phyloP scores from a whole-genome alignment of 1,284 basidiomycete genomes.

The Macrocystidia cucumis region DNA sequence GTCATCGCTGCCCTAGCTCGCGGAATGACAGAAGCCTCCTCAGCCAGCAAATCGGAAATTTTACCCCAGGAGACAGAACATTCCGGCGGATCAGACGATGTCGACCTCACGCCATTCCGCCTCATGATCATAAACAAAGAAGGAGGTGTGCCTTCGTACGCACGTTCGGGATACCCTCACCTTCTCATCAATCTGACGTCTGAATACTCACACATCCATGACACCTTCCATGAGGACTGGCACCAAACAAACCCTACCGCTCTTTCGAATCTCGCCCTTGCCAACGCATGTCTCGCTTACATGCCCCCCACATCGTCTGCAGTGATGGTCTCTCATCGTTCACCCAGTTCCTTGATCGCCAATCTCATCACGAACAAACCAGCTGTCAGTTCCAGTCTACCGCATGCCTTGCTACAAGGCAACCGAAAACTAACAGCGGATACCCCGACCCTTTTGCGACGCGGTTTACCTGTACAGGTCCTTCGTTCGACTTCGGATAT shows the following conservation, averaged over 20 bases:
- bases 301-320: constrained; percentile 95
- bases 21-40: constrained; percentile 74
- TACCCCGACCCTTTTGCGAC: constrained; percentile 90
- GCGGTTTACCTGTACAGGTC: constrained; percentile 83
- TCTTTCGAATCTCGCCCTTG: constrained; percentile 82
- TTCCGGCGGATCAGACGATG: constrained; percentile 28
- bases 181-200: constrained; percentile 92
- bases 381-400: constrained; percentile 90
- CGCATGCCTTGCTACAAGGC: constrained; percentile 84
- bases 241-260: constrained; percentile 76
- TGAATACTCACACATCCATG: constrained; percentile 81
- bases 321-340: constrained; percentile 95
- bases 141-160: constrained; percentile 97
- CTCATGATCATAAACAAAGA: constrained; percentile 98
- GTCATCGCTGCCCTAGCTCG: constrained; percentile 84
- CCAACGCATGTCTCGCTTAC: constrained; percentile 82
- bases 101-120: constrained; percentile 85
- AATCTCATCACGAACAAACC: constrained; percentile 99
- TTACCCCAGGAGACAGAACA: constrained; percentile 22
- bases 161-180: constrained; percentile 90
- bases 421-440: constrained; percentile 81
- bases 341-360: constrained; percentile 90
- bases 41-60: constrained; percentile 25
- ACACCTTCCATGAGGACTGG: constrained; percentile 84
- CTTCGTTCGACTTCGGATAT: constrained; percentile 60